These are phyloP conservation scores for Zasmidium cellare DNA, from an alignment of 2,329 filamentous ascomycete species.

Conservation along the genomic window DNA sequence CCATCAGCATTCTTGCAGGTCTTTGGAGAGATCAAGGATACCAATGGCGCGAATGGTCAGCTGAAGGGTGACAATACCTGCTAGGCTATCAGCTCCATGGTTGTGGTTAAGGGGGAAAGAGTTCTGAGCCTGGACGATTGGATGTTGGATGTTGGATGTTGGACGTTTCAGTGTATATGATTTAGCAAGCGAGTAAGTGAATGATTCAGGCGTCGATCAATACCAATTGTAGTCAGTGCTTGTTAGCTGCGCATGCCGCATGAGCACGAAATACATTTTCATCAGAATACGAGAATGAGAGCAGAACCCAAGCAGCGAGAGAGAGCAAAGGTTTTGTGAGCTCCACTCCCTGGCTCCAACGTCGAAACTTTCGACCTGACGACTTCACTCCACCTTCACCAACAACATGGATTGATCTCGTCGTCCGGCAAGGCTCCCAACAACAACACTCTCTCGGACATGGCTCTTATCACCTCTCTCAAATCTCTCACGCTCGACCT, in stretches of 20 bases:
- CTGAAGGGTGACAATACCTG: slow-evolving; percentile 20
- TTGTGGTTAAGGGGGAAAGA: too few species aligned
- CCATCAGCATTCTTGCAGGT: slow-evolving; percentile 64
- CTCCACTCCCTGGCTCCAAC: not conserved
- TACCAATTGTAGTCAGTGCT: not conserved
- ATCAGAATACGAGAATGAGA: not conserved
- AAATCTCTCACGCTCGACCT: slow-evolving; percentile 60
- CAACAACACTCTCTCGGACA: too few species aligned
- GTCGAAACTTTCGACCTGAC: not conserved
- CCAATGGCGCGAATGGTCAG: not conserved
- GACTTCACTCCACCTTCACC: not conserved
- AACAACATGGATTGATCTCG: not conserved
- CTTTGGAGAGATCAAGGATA: slow-evolving; percentile 61
- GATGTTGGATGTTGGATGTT: not conserved
- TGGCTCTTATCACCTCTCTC: slow-evolving; percentile 41
- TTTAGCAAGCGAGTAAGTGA: not conserved
- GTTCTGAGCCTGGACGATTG: too few species aligned
- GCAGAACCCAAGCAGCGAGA: not conserved
- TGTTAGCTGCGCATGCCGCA: too few species aligned
- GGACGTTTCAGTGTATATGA: not conserved
- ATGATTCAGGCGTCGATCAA: not conserved
- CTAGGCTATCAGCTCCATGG: too few species aligned
- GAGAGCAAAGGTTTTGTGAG: not conserved
- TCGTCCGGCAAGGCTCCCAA: too few species aligned
- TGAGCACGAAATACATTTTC: too few species aligned